Conservation (phyloP, 495 filamentous ascomycete genomes). For the Cudoniella acicularis region DNA sequence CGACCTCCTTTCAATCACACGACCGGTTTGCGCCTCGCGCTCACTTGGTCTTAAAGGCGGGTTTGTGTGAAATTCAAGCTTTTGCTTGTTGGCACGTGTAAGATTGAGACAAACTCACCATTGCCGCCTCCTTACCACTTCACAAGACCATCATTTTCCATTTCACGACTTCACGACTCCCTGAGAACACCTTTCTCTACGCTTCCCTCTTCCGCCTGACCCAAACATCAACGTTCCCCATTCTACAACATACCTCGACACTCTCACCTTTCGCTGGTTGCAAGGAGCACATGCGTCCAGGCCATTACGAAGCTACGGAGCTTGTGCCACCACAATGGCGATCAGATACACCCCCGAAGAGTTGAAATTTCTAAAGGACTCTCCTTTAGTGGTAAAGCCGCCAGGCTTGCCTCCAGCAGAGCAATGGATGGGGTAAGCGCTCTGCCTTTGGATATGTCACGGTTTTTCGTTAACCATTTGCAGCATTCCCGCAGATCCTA, state of each 20-base stretch:
- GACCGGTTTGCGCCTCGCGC: constrained; percentile 6
- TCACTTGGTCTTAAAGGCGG: constrained; percentile 4
- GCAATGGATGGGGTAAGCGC: constrained; percentile 95
- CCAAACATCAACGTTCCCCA: no score
- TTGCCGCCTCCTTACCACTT: not conserved
- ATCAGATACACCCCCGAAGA: constrained; percentile 74
- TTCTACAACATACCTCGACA: no score
- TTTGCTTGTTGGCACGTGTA: not conserved
- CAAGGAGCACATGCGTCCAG: constrained; percentile 8
- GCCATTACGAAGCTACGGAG: not conserved
- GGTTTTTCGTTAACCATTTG: constrained; percentile 18
- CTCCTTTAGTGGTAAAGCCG: constrained; percentile 82
- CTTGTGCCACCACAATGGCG: constrained; percentile 36
- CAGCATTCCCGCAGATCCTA: constrained; percentile 23
- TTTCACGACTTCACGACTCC: not conserved
- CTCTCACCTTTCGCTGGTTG: not conserved
- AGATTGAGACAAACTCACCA: not conserved
- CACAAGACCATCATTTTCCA: not conserved
- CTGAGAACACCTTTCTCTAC: not conserved
- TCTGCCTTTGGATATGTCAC: constrained; percentile 9
- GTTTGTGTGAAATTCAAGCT: not conserved
- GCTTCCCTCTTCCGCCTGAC: not conserved
- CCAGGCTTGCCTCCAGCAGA: constrained; percentile 77
- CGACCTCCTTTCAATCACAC: not conserved
- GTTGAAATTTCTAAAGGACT: constrained; percentile 72